These are phyloP conservation scores for Salix arbutifolia DNA, from an alignment of 345 rosid genomes.

Conservation along the genomic window DNA sequence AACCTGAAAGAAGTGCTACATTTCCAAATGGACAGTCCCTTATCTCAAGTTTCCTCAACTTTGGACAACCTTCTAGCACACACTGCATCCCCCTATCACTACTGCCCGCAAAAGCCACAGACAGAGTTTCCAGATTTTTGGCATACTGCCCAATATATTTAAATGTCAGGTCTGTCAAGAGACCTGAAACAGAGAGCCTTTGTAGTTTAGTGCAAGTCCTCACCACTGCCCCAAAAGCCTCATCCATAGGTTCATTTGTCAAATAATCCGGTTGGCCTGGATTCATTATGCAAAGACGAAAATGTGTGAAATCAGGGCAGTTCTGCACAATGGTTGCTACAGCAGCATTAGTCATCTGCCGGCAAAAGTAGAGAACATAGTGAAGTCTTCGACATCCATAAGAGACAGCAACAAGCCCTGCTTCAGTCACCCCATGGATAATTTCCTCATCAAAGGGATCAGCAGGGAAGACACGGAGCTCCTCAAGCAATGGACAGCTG, in stretches of 20 bases:
- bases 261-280: constrained; percentile 59
- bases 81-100: constrained; percentile 70
- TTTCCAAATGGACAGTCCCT: constrained; percentile 76
- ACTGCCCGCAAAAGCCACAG: constrained; percentile 71
- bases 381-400: constrained; percentile 54
- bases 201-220: constrained; percentile 57
- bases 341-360: constrained; percentile 71
- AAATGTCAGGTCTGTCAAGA: constrained; percentile 54
- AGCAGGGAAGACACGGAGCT: constrained; percentile 67
- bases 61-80: constrained; percentile 55
- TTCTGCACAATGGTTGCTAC: constrained; percentile 56
- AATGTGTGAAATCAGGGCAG: constrained; percentile 69
- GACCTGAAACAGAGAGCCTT: constrained; percentile 67
- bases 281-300: constrained; percentile 71
- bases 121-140: constrained; percentile 65
- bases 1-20: constrained; percentile 54
- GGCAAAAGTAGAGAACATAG: constrained; percentile 66
- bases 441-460: constrained; percentile 57
- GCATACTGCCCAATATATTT: constrained; percentile 62
- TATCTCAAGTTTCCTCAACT: constrained; percentile 63
- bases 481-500: constrained; percentile 57
- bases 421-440: constrained; percentile 52
- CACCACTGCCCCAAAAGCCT: constrained; percentile 72
- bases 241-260: constrained; percentile 63
- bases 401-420: constrained; percentile 59